phyloP scores from a whole-genome alignment of 1,284 basidiomycete species.

The Microbotryum scabiosae region DNA sequence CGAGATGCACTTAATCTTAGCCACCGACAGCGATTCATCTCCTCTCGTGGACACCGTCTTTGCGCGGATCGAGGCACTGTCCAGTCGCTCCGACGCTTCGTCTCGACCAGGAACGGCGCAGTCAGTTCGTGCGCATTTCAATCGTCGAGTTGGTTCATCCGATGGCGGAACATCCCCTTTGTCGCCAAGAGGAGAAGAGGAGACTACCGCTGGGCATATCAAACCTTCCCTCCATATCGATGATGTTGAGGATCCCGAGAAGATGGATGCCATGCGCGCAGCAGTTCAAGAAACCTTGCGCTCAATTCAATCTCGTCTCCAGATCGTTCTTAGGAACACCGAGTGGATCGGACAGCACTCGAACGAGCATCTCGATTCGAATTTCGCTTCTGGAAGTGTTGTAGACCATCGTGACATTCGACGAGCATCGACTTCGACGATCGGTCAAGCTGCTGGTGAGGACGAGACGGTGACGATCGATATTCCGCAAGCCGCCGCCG shows the following conservation, averaged over 20 bases:
- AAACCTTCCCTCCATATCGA: constrained; percentile 1
- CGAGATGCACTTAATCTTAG: constrained; percentile 15
- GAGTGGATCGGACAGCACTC: neutral
- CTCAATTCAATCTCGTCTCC: constrained; percentile 24
- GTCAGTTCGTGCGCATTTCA: neutral
- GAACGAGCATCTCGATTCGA: too few species aligned
- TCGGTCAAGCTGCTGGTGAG: too few species aligned
- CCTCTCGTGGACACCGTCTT: constrained; percentile 9
- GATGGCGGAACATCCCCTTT: neutral
- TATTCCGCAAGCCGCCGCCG: too few species aligned
- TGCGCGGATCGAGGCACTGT: constrained; percentile 4
- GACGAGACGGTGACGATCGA: too few species aligned
- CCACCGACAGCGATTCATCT: neutral
- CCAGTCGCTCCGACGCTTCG: neutral
- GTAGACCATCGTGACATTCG: too few species aligned
- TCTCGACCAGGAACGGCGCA: constrained; percentile 5
- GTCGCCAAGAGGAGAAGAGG: too few species aligned
- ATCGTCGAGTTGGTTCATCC: neutral
- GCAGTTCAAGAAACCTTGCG: constrained; percentile 25
- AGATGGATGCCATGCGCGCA: constrained; percentile 7
- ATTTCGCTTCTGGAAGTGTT: too few species aligned
- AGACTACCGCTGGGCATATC: too few species aligned
- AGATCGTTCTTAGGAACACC: constrained; percentile 20
- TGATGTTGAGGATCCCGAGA: constrained; percentile 9
- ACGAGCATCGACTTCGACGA: too few species aligned